phyloP scores from a whole-genome alignment of 2,329 filamentous ascomycete genomes.

The Didymosphaeria variabile region DNA sequence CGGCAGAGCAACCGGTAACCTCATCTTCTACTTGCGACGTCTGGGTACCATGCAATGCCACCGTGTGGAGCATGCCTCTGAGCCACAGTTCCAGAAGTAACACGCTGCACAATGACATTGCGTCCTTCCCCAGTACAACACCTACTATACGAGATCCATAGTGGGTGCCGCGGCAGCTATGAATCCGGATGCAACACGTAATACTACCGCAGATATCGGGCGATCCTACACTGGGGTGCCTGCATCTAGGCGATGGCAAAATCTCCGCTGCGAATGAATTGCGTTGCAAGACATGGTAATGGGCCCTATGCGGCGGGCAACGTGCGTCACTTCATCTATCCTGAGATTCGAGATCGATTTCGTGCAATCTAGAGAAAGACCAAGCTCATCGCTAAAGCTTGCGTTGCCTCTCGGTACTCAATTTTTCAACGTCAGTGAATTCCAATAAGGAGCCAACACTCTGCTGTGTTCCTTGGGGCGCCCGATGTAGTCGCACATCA shows the following conservation, averaged over 20 bases:
- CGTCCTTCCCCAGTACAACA: neutral
- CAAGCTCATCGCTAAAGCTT: neutral
- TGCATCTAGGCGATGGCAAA: conserved; percentile 13
- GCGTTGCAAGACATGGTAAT: neutral
- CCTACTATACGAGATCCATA: neutral
- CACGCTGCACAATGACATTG: neutral
- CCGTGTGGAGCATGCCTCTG: neutral
- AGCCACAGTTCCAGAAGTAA: neutral
- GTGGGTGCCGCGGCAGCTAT: neutral
- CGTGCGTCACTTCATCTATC: conserved; percentile 4
- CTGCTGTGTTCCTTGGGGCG: neutral
- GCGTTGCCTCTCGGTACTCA: conserved; percentile 1
- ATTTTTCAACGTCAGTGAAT: neutral
- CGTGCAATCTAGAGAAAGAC: conserved; percentile 16
- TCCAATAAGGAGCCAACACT: neutral
- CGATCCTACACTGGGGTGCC: neutral
- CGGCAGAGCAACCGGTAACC: conserved; percentile 13
- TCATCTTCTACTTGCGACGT: neutral
- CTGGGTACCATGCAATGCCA: conserved; percentile 11
- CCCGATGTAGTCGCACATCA: neutral
- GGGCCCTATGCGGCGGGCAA: conserved; percentile 6
- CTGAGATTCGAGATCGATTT: conserved; percentile 9
- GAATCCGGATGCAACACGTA: conserved; percentile 11
- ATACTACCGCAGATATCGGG: conserved; percentile 3
- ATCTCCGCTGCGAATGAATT: conserved; percentile 7